Conservation (phyloP, 768 basidiomycete species). For the Termitomyces sp. region DNA sequence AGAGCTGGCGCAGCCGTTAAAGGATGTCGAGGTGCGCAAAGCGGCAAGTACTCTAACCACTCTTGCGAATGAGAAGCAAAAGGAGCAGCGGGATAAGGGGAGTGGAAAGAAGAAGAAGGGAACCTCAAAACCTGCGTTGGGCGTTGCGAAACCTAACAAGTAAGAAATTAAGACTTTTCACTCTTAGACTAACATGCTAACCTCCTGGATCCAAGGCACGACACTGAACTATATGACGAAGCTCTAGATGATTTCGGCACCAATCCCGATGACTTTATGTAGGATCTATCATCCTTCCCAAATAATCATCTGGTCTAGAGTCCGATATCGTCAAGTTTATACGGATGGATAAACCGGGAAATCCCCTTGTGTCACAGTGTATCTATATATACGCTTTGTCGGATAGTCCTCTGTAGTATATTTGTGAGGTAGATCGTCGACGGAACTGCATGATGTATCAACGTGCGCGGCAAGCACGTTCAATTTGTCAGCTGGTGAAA, state of each 20-base stretch:
- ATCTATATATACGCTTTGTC: not conserved
- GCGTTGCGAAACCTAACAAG: slow-evolving; percentile 66
- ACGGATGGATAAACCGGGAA: slow-evolving; percentile 9
- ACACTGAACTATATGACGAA: slow-evolving; percentile 82
- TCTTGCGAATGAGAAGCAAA: slow-evolving; percentile 93
- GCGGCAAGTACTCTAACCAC: slow-evolving; percentile 79
- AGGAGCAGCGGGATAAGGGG: slow-evolving; percentile 77
- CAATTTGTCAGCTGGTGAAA: slow-evolving; percentile 9
- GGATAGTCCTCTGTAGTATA: not conserved
- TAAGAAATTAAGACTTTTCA: slow-evolving; percentile 23
- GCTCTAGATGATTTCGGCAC: slow-evolving; percentile 83
- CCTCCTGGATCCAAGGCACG: slow-evolving; percentile 43
- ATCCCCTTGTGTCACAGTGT: not conserved
- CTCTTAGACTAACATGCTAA: not conserved
- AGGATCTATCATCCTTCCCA: slow-evolving; percentile 22
- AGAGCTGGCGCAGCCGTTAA: slow-evolving; percentile 68
- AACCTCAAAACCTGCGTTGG: slow-evolving; percentile 67
- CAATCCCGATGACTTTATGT: slow-evolving; percentile 87
- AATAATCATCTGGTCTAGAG: not conserved
- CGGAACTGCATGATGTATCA: not conserved
- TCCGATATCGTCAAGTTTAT: not conserved
- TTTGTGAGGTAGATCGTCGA: not conserved
- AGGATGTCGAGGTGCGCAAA: slow-evolving; percentile 90
- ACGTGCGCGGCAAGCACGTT: slow-evolving; percentile 7
- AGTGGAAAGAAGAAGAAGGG: slow-evolving; percentile 90